A percentile compares a stretch with the other conserved stretches of the same genome.
These are phyloP conservation scores for Gliomastix tumulicola DNA, from an alignment of 2,329 filamentous ascomycete genomes.

Conservation along the genomic window DNA sequence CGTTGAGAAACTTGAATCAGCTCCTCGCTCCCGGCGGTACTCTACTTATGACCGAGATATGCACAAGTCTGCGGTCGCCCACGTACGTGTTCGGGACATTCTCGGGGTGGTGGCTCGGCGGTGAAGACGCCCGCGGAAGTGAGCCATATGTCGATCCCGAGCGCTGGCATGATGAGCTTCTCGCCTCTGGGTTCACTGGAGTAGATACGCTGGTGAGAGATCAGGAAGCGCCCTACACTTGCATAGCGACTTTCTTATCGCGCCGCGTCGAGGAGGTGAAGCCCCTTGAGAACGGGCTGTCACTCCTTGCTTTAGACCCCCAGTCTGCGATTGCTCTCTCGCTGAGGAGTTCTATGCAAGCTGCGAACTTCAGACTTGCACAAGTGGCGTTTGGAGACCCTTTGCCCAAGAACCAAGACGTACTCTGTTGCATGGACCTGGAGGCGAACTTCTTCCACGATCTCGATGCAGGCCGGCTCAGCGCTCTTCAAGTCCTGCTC, in stretches of 20 bases:
- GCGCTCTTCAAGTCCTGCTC: neutral
- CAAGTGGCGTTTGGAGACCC: too few relatives aligned
- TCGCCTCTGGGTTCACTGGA: constrained; percentile 14
- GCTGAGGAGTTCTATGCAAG: too few relatives aligned
- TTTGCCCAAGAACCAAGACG: neutral
- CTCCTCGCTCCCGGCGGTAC: constrained; percentile 15
- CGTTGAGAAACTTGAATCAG: constrained; percentile 12
- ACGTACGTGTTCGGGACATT: too few relatives aligned
- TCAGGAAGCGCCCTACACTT: neutral
- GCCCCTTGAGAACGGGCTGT: neutral
- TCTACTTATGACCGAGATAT: constrained; percentile 7
- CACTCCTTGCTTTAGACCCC: too few relatives aligned
- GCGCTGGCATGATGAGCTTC: constrained; percentile 17
- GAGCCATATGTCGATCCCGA: constrained; percentile 15
- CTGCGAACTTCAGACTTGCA: too few relatives aligned
- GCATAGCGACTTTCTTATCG: too few relatives aligned
- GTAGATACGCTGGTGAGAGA: neutral
- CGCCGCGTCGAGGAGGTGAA: too few relatives aligned
- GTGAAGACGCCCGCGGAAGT: constrained; percentile 12
- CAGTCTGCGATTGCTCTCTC: too few relatives aligned
- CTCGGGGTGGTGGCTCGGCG: constrained; percentile 26
- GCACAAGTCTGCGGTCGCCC: neutral
- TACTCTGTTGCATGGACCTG: constrained; percentile 1
- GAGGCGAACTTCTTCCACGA: constrained; percentile 2
- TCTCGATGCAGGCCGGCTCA: neutral